Evolutionary conservation across 345 rosid genomes (phyloP), one percentile per base, ranked within the genome.

Genomic region (Acer yangbiense): DNA sequence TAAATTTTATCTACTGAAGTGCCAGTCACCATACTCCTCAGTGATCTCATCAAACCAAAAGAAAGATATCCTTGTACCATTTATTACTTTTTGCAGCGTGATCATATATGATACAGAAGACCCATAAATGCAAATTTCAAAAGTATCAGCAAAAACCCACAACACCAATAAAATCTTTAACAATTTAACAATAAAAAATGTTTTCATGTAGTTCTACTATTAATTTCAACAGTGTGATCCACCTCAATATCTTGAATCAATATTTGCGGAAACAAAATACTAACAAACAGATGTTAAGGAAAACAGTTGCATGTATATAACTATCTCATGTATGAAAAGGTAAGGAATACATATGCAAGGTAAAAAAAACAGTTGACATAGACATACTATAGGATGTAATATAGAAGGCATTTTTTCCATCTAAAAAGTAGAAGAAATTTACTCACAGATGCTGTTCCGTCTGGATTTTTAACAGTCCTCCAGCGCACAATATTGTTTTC

Each of bases 401-500:
- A 54, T 32, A 54, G 79, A 32, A 66, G 65, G 69, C 80, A 84
- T 75, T 66, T 74, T 81, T 83, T 69, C 99, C 97, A 86, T 88
- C 87, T 52, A 84, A 87, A 50, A 46, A 79, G 50, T 41, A 54
- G 79, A 44, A 70, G 73, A 72, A 80, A 85, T 73, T 66, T 74
- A 88, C 99, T 96, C 78, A 96, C 99, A 78, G 91, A 80, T 57
- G 83, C 83, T 72, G 82, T 84, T 71, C 99, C 97, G 85, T 89
- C 88, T 58, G 86, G 88, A 50, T 88, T 81, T 86, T 85, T 92
- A 68, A 92, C 90, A 63, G 82, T 83, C 83, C 97, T 88, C 93
- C 94, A 95, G 64, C 97, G 94, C 67, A 92, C 99, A 72, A 94
- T 94, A 82, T 94, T 96, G 84, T 96, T 94, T 82, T 88, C 98